Conservation (phyloP, 495 filamentous ascomycete genomes). For the Viridothelium virens region DNA sequence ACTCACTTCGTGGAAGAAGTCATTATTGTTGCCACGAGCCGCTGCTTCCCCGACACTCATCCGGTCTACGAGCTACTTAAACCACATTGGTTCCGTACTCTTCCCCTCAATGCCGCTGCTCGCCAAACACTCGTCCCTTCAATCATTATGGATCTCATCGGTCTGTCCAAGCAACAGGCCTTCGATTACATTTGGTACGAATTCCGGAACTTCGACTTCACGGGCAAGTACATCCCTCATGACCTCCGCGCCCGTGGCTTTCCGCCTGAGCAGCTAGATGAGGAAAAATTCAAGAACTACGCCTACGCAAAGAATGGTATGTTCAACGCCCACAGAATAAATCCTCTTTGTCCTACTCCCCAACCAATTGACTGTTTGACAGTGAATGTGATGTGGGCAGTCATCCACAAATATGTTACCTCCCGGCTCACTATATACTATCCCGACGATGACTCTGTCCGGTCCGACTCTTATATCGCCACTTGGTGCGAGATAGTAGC, state of each 20-base stretch:
- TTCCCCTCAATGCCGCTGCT: conserved; percentile 44
- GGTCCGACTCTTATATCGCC: conserved; percentile 30
- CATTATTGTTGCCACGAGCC: conserved; percentile 9
- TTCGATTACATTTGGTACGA: conserved; percentile 31
- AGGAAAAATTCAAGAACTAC: conserved; percentile 41
- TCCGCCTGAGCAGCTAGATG: conserved; percentile 25
- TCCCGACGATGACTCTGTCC: conserved; percentile 24
- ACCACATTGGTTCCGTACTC: conserved; percentile 46
- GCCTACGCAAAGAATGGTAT: conserved; percentile 38
- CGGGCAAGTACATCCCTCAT: conserved; percentile 40
- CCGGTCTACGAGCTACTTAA: conserved; percentile 36
- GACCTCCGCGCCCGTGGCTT: conserved; percentile 42
- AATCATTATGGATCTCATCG: conserved; percentile 38
- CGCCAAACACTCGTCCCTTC: conserved; percentile 40
- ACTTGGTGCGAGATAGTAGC: conserved; percentile 37
- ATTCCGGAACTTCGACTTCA: conserved; percentile 39
- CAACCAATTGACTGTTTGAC: not conserved
- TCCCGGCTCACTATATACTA: conserved; percentile 28
- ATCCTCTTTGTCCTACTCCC: not conserved
- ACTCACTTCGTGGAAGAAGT: conserved; percentile 45
- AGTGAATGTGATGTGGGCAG: conserved; percentile 37
- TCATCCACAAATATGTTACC: conserved; percentile 35
- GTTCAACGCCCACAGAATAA: not conserved
- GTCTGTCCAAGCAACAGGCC: conserved; percentile 28
- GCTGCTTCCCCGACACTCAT: conserved; percentile 34